Conservation (phyloP, 2,329 filamentous ascomycete species). For the Arthrobotrys musiformis region DNA sequence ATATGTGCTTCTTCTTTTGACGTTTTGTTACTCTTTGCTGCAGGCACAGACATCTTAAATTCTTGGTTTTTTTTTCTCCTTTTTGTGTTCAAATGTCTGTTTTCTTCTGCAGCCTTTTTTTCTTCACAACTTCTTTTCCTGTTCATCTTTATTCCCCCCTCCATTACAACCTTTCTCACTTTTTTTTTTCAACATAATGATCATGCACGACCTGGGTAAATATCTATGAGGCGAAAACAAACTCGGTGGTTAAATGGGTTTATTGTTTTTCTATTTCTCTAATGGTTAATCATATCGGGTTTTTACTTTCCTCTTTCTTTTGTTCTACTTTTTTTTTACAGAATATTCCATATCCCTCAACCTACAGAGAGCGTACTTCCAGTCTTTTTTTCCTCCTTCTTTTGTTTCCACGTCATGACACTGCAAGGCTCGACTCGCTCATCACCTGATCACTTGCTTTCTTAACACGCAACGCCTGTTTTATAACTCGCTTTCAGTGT, state of each 20-base stretch:
- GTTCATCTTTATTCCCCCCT: conserved; percentile 5
- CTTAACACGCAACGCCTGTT: conserved; percentile 10
- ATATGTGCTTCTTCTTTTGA: conserved; percentile 20
- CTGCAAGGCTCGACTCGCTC: background rate
- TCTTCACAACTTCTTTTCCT: background rate
- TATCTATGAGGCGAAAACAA: conserved; percentile 52
- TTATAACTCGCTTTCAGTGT: conserved; percentile 6
- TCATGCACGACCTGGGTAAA: conserved; percentile 48
- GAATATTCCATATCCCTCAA: conserved; percentile 5
- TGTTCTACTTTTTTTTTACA: background rate
- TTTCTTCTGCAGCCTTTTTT: conserved; percentile 8
- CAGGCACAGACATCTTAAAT: conserved; percentile 47
- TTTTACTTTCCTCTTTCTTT: conserved; percentile 8
- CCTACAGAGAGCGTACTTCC: conserved; percentile 11
- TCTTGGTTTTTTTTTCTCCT: conserved; percentile 12
- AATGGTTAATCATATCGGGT: conserved; percentile 37
- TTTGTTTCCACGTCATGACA: background rate
- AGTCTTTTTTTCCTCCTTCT: background rate
- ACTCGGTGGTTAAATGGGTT: conserved; percentile 36
- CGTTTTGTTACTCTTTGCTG: conserved; percentile 33
- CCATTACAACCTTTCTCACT: background rate
- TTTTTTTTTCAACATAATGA: conserved; percentile 42
- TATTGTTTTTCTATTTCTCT: conserved; percentile 17
- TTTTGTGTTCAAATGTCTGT: conserved; percentile 32
- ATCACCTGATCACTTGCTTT: background rate